These are phyloP conservation scores for Bipolaris sorokiniana DNA, from an alignment of 2,329 filamentous ascomycete species.

Conservation along the genomic window DNA sequence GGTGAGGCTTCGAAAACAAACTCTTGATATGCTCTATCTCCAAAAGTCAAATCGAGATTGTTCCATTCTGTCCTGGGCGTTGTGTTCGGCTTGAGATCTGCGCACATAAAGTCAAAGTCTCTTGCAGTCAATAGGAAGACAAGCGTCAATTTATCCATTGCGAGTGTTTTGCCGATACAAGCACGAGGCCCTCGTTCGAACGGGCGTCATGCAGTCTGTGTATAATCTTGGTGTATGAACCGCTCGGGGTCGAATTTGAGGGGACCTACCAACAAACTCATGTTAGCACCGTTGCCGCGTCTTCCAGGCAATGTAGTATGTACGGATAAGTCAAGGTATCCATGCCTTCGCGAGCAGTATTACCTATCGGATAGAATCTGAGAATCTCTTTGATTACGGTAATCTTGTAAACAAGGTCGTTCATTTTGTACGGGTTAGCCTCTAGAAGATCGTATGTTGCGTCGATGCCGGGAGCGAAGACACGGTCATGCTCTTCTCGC, in stretches of 20 bases:
- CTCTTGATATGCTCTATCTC: constrained; percentile 42
- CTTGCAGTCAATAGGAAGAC: constrained; percentile 58
- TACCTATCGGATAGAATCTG: constrained; percentile 59
- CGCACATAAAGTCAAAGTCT: constrained; percentile 56
- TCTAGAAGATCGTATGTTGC: constrained; percentile 50
- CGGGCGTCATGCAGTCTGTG: constrained; percentile 59
- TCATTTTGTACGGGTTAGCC: constrained; percentile 55
- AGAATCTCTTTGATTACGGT: constrained; percentile 62
- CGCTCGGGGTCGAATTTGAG: constrained; percentile 44
- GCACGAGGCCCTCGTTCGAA: constrained; percentile 63
- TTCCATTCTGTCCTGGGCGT: constrained; percentile 33
- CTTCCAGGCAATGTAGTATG: not conserved
- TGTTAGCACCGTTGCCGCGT: not conserved
- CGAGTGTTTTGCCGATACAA: constrained; percentile 65
- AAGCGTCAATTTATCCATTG: constrained; percentile 59
- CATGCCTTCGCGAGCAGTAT: constrained; percentile 52
- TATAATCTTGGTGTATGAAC: constrained; percentile 49
- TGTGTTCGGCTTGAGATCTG: constrained; percentile 35
- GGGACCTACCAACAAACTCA: constrained; percentile 6
- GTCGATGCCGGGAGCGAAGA: constrained; percentile 55
- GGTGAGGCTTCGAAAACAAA: constrained; percentile 41
- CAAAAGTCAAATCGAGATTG: constrained; percentile 37
- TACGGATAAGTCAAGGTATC: constrained; percentile 43
- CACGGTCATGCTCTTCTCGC: constrained; percentile 57
- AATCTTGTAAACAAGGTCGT: constrained; percentile 58